Conservation (phyloP, 2,329 filamentous ascomycete genomes). For the Amauroascus verrucosus region DNA sequence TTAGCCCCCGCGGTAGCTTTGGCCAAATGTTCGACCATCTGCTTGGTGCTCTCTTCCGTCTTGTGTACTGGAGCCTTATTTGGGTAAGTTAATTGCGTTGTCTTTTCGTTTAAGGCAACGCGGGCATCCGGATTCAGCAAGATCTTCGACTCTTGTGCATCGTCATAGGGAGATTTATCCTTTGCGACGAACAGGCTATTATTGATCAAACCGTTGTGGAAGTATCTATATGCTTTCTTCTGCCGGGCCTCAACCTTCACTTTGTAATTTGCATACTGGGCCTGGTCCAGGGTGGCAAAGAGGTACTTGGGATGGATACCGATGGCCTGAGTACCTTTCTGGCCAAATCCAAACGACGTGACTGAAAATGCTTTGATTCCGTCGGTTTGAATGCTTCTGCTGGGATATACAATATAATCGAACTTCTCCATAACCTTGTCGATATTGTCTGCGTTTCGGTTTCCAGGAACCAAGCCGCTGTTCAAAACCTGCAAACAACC, state of each 20-base stretch:
- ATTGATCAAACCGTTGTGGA: conserved; percentile 97
- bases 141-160: conserved; percentile 74
- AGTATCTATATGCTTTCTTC: conserved; percentile 98
- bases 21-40: conserved; percentile 68
- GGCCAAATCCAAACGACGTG: conserved; percentile 97
- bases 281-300: conserved; percentile 82
- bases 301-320: conserved; percentile 95
- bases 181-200: conserved; percentile 97
- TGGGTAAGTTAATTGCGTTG: conserved; percentile 64
- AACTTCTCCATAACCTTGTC: conserved; percentile 95
- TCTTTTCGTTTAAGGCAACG: conserved; percentile 77
- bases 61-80: conserved; percentile 53
- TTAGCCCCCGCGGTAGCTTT: conserved; percentile 50
- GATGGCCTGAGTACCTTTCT: conserved; percentile 96
- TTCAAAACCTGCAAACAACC: conserved; percentile 93
- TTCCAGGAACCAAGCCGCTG: conserved; percentile 85
- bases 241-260: conserved; percentile 83
- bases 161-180: conserved; percentile 77
- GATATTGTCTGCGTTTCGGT: conserved; percentile 95
- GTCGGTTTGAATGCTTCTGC: conserved; percentile 89
- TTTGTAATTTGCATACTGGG: conserved; percentile 71
- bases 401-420: conserved; percentile 95
- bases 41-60: conserved; percentile 54
- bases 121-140: conserved; percentile 91
- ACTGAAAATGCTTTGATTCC: conserved; percentile 98